A percentile compares a stretch with the other conserved stretches of the same genome.
Evolutionary conservation across 2,329 filamentous ascomycete species (phyloP).

Genomic region (Berkeleyomyces rouxiae): DNA sequence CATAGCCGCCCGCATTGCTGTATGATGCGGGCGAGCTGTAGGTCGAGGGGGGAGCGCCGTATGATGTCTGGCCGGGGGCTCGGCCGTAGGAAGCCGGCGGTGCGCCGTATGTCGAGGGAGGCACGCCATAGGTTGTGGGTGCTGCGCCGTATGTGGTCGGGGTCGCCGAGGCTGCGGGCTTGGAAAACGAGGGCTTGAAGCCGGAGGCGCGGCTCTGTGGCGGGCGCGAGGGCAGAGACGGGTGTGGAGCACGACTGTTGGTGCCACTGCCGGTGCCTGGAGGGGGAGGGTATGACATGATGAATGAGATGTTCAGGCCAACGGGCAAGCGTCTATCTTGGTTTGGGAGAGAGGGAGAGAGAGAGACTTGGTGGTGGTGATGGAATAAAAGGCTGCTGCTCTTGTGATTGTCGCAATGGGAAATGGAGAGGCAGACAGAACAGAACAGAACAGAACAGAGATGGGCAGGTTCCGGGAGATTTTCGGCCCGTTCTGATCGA

Average conservation of each 20-base stretch:
- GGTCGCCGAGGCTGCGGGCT: conserved; percentile 20
- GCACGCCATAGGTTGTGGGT: conserved; percentile 23
- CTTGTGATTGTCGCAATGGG: background rate
- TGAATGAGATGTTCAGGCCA: conserved; percentile 31
- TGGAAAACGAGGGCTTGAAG: conserved; percentile 35
- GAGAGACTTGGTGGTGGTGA: too few species aligned
- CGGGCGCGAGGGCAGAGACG: conserved; percentile 63
- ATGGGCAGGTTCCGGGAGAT: background rate
- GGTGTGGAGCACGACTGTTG: conserved; percentile 22
- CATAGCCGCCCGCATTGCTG: conserved; percentile 22
- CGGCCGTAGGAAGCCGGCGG: conserved; percentile 3
- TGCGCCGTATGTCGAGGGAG: conserved; percentile 7
- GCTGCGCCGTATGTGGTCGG: conserved; percentile 28
- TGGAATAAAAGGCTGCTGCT: background rate
- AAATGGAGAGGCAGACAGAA: background rate
- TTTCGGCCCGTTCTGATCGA: background rate
- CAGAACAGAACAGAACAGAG: too few species aligned
- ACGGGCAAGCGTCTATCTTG: background rate
- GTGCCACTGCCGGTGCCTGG: conserved; percentile 44
- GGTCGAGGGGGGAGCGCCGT: conserved; percentile 28
- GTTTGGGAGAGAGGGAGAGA: background rate
- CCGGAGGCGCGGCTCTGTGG: conserved; percentile 38
- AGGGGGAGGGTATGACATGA: conserved; percentile 78
- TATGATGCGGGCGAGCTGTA: conserved; percentile 18
- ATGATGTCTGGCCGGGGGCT: conserved; percentile 21